Evolutionary conservation across 768 basidiomycete genomes (phyloP), one percentile per base, ranked within the genome.

Genomic region (Naganishia onofrii): DNA sequence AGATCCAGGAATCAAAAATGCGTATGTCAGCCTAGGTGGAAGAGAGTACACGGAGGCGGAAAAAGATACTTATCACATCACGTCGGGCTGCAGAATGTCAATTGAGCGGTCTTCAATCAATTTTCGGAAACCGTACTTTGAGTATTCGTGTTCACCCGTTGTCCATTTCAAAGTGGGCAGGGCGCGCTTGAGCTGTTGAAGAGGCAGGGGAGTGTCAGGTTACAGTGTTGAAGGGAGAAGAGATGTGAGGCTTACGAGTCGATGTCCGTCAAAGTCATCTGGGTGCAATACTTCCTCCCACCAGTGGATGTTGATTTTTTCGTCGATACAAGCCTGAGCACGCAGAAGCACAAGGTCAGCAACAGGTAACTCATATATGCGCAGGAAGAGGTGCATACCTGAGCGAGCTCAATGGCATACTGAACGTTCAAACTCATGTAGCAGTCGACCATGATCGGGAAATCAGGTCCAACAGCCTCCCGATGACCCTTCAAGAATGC

Each of bases 111-210:
- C 78, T 74, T 82, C 80, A 71, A 83, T 81, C 31, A 83, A 74
- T 69, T 82, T 81, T 44, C 81, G 77, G 79, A 81, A 82, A 36
- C 79, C 76, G 67, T 78, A 79, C 60, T 79, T 80, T 38, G 79
- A 79, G 75, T 81, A 82, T 72, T 83, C 82, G 74, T 83, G 82
- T 73, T 82, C 82, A 36, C 82, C 82, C 5, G 82, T 83, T 28
- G 82, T 83, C 77, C 80, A 83, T 60, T 79, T 80, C 63, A 80
- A 72, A 15, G 76, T 75, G 2, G 81, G 82, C 28, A 81, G 67
- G 28, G 78, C 80, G 29, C 76, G 64, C 72, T 82, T 81, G 72
- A 82, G 78, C 60, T 63, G 42, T 28, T n/a, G 26, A 28, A 58
- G 42, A 21, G 53, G 76, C 46, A 32, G 28, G 38, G 52, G 29